phyloP scores from a whole-genome alignment of 2,329 filamentous ascomycete genomes.

The Fonsecaea nubica region DNA sequence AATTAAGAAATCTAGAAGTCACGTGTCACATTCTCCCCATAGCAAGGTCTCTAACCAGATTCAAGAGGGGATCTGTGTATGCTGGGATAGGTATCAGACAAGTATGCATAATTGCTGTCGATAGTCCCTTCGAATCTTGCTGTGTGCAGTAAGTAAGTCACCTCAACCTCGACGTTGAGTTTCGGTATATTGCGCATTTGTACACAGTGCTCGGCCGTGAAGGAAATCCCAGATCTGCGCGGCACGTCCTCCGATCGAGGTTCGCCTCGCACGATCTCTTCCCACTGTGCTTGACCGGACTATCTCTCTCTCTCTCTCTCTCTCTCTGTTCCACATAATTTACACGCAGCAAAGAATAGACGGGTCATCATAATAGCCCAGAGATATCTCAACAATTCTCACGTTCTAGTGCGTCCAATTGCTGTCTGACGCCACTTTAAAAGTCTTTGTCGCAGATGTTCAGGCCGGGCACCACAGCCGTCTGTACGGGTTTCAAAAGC shows the following conservation, averaged over 20 bases:
- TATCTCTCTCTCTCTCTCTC: not conserved
- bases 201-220: constrained; percentile 28
- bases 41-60: not conserved
- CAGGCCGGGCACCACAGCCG: constrained; percentile 17
- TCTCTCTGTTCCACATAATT: not conserved
- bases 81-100: not conserved
- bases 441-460: constrained; percentile 19
- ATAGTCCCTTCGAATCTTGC: not conserved
- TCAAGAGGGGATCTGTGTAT: not conserved
- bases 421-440: constrained; percentile 13
- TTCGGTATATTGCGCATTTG: constrained; percentile 19
- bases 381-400: not conserved
- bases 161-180: not conserved
- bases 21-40: not conserved
- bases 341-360: constrained; percentile 6
- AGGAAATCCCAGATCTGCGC: constrained; percentile 28
- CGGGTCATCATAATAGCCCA: not conserved
- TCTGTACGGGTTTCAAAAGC: constrained; percentile 16
- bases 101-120: not conserved
- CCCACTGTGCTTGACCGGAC: constrained; percentile 7
- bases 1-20: not conserved
- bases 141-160: not conserved
- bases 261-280: constrained; percentile 13
- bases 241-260: constrained; percentile 20
- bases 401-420: not conserved